Evolutionary conservation across 352 stramenopile genomes (phyloP).

Genomic region (Pelagophyceae sp.): DNA sequence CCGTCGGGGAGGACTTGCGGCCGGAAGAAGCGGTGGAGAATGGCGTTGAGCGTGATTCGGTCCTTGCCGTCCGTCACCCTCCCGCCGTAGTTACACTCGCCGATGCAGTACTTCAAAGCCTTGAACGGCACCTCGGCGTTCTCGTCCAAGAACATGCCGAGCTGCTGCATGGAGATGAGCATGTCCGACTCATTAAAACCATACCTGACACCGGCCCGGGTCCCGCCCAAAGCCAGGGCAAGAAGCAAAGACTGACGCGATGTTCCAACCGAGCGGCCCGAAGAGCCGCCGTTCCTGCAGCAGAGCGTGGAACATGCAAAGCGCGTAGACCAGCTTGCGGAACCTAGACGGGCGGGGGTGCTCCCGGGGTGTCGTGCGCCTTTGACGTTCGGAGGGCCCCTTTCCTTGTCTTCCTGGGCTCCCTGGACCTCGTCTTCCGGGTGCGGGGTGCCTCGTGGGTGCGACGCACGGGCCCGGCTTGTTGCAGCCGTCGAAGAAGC

Average conservation of each 20-base stretch:
- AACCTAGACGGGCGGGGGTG: too few species aligned
- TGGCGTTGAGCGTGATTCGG: slow-evolving; percentile 76
- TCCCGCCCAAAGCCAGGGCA: too few species aligned
- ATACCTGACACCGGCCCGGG: too few species aligned
- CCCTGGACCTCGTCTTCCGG: too few species aligned
- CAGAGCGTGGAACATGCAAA: slow-evolving; percentile 85
- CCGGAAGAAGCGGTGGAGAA: slow-evolving; percentile 80
- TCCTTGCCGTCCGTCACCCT: slow-evolving; percentile 89
- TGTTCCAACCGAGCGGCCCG: slow-evolving; percentile 85
- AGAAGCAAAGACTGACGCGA: slow-evolving; percentile 88
- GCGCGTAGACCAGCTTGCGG: slow-evolving; percentile 72
- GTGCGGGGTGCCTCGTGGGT: too few species aligned
- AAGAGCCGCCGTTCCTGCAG: slow-evolving; percentile 83
- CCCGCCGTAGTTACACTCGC: slow-evolving; percentile 90
- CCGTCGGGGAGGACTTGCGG: slow-evolving; percentile 53
- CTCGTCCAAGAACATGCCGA: slow-evolving; percentile 79
- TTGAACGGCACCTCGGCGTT: slow-evolving; percentile 78
- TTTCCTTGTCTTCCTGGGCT: neutral
- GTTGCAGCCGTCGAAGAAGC: neutral
- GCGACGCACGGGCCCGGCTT: neutral
- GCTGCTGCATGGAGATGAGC: slow-evolving; percentile 70
- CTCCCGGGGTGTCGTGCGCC: slow-evolving; percentile 34
- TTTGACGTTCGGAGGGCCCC: too few species aligned
- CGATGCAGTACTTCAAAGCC: slow-evolving; percentile 81
- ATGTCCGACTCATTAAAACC: slow-evolving; percentile 88